These are phyloP conservation scores for Acer yangbiense DNA, from an alignment of 345 rosid species.

Conservation along the genomic window DNA sequence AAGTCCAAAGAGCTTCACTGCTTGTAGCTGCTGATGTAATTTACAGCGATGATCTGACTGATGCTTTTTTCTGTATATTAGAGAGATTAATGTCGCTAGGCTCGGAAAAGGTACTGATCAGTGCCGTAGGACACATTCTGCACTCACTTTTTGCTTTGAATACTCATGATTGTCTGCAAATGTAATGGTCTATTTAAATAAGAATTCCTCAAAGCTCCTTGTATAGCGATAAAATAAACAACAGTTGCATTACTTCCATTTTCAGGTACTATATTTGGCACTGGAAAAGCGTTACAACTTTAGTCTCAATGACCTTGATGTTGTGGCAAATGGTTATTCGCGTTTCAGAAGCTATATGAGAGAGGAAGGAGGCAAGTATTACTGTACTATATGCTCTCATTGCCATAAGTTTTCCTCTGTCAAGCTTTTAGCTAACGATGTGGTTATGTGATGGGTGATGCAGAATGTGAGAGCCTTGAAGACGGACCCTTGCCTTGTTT, in stretches of 20 bases:
- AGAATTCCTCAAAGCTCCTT: not conserved
- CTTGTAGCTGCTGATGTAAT: conserved; percentile 74
- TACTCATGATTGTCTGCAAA: not conserved
- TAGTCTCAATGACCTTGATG: conserved; percentile 66
- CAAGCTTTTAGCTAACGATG: conserved; percentile 7
- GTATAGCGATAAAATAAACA: not conserved
- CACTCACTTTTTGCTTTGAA: not conserved
- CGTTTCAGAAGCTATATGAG: conserved; percentile 60
- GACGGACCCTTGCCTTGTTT: conserved; percentile 34
- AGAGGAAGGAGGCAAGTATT: conserved; percentile 48
- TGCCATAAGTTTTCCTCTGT: not conserved
- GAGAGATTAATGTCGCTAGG: conserved; percentile 53
- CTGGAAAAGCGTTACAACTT: conserved; percentile 95
- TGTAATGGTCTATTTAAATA: not conserved
- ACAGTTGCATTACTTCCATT: not conserved
- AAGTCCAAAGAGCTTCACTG: conserved; percentile 48
- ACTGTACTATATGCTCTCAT: not conserved
- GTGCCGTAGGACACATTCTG: not conserved
- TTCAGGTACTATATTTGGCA: conserved; percentile 74
- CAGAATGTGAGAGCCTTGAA: conserved; percentile 30
- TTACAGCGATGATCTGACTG: conserved; percentile 64
- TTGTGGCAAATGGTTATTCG: conserved; percentile 82
- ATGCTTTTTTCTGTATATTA: conserved; percentile 48
- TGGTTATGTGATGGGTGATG: conserved; percentile 22
- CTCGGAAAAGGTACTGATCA: conserved; percentile 38